Percentiles rank a stretch among this genome's conserved stretches.
phyloP scores from a whole-genome alignment of 345 rosid species.

The Limnanthes douglasii region DNA sequence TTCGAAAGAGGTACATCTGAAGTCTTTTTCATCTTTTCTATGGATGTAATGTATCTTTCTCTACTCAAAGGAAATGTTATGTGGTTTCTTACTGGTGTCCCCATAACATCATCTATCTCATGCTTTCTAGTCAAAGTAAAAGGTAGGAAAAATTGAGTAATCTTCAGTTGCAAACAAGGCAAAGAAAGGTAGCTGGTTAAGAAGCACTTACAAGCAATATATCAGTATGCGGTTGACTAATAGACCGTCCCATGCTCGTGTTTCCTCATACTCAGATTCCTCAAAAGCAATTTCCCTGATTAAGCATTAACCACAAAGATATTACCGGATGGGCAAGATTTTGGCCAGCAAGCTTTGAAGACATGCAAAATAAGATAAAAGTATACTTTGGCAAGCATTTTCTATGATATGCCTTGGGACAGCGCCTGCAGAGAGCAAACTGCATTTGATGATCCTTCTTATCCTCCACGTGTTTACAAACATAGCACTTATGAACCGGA shows the following conservation, averaged over 20 bases:
- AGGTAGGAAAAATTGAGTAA: constrained; percentile 9
- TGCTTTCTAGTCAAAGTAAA: constrained; percentile 42
- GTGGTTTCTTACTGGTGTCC: constrained; percentile 72
- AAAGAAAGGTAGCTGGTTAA: constrained; percentile 2
- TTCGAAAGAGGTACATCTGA: constrained; percentile 16
- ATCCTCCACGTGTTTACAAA: constrained; percentile 55
- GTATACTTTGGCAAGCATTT: constrained; percentile 83
- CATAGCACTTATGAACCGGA: constrained; percentile 72
- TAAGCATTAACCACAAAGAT: constrained; percentile 6
- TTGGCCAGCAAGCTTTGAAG: no score
- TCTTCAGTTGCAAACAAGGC: neutral
- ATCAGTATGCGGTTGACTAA: constrained; percentile 58
- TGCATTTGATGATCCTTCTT: constrained; percentile 42
- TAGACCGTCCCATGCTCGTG: constrained; percentile 80
- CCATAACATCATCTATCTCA: constrained; percentile 39
- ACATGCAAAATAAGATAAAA: no score
- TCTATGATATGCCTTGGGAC: constrained; percentile 80
- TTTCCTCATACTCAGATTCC: constrained; percentile 28
- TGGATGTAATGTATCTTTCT: constrained; percentile 15
- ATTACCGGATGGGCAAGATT: no score
- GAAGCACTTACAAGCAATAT: constrained; percentile 77
- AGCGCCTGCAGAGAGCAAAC: constrained; percentile 87
- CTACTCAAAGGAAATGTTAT: constrained; percentile 43
- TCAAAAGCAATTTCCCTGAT: constrained; percentile 51
- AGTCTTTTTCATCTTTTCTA: constrained; percentile 14